phyloP scores from a whole-genome alignment of 768 basidiomycete genomes.

The Hortiboletus campestris region DNA sequence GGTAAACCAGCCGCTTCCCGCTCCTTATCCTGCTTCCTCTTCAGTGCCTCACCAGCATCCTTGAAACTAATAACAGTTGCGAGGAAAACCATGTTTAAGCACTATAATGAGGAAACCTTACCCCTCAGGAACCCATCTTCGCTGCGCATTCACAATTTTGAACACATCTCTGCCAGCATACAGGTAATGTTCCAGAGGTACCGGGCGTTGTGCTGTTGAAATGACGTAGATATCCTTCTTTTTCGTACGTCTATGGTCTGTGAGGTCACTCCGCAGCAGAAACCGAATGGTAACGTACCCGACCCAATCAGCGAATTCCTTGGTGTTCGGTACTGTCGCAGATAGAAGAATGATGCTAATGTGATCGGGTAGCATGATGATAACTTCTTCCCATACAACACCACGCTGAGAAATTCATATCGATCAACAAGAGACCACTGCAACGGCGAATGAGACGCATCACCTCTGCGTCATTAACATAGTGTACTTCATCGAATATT shows the following conservation, averaged over 20 bases:
- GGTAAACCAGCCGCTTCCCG: constrained; percentile 91
- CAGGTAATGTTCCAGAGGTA: constrained; percentile 94
- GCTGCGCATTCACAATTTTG: constrained; percentile 86
- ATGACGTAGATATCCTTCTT: constrained; percentile 99
- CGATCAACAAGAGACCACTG: constrained; percentile 9
- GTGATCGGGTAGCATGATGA: constrained; percentile 99
- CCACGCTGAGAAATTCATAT: constrained; percentile 64
- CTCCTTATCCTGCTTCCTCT: constrained; percentile 97
- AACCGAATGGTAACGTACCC: constrained; percentile 58
- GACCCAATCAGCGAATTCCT: constrained; percentile 99
- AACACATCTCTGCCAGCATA: constrained; percentile 92
- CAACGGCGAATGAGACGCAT: constrained; percentile 13
- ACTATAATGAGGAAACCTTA: constrained; percentile 28
- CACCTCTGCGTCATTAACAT: constrained; percentile 98
- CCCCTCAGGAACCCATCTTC: constrained; percentile 75
- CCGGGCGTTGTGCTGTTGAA: constrained; percentile 92
- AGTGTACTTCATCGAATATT: constrained; percentile 99
- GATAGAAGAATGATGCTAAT: constrained; percentile 96
- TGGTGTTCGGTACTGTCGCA: constrained; percentile 96
- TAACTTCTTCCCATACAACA: constrained; percentile 99
- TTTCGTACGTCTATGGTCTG: constrained; percentile 77
- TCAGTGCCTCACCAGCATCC: constrained; percentile 82
- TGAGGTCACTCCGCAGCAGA: constrained; percentile 7
- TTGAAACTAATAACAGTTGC: constrained; percentile 61
- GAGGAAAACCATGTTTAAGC: background rate